phyloP scores from a whole-genome alignment of 2,329 filamentous ascomycete genomes.

The Aspergillus puulaauensis region DNA sequence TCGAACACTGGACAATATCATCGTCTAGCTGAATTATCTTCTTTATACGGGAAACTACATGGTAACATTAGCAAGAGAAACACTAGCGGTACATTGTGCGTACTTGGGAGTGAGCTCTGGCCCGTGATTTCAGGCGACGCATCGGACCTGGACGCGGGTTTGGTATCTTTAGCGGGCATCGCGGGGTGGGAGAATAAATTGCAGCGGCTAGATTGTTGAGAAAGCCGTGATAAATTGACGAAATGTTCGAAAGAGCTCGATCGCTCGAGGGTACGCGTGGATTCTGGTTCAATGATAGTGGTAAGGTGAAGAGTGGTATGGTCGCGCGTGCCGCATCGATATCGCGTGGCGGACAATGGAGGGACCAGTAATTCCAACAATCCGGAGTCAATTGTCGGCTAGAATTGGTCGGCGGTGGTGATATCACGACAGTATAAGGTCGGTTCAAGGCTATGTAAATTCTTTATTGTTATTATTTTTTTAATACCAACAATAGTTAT shows the following conservation, averaged over 20 bases:
- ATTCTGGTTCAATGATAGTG: not conserved
- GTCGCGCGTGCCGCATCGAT: conserved; percentile 20
- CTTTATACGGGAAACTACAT: conserved; percentile 81
- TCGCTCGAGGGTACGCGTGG: not conserved
- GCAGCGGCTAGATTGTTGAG: not conserved
- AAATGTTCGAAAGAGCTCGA: not conserved
- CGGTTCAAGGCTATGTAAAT: not conserved
- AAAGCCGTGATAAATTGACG: not conserved
- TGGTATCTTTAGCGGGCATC: conserved; percentile 83
- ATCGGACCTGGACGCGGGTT: conserved; percentile 65
- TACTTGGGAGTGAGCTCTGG: conserved; percentile 80
- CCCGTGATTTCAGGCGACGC: conserved; percentile 78
- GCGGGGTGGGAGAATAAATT: not conserved
- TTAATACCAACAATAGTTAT: not conserved
- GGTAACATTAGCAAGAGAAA: not conserved
- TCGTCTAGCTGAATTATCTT: conserved; percentile 90
- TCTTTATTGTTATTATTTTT: not conserved
- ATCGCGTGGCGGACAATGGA: conserved; percentile 14
- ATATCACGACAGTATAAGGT: not conserved
- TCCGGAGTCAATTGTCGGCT: not conserved
- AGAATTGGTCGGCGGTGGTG: not conserved
- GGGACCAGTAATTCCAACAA: not conserved
- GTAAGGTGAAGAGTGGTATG: conserved; percentile 17
- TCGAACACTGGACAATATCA: conserved; percentile 82
- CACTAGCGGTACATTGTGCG: conserved; percentile 35